phyloP scores from a whole-genome alignment of 176 grass and related monocot genomes.

The Carex pumila region DNA sequence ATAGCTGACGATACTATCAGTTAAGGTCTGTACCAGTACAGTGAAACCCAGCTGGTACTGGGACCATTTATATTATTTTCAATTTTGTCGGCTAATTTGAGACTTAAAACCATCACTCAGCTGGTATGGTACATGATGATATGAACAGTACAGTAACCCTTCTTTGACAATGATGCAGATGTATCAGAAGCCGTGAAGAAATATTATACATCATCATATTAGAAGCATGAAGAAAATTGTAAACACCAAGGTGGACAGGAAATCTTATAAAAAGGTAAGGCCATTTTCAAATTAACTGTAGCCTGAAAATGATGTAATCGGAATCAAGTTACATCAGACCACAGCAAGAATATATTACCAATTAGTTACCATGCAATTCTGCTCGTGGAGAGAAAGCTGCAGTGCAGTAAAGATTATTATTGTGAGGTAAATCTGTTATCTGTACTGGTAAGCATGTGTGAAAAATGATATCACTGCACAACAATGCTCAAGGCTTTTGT shows the following conservation, averaged over 20 bases:
- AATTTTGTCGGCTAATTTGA: background rate
- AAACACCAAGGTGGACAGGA: background rate
- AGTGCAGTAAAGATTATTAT: slow-evolving; percentile 1
- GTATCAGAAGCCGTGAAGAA: background rate
- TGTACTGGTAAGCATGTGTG: slow-evolving; percentile 9
- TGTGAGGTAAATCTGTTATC: background rate
- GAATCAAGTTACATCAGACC: slow-evolving; percentile 3
- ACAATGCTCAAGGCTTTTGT: background rate
- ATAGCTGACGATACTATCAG: background rate
- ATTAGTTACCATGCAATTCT: background rate
- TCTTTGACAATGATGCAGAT: background rate
- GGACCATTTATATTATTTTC: background rate
- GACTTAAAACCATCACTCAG: background rate
- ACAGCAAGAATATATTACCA: slow-evolving; percentile 13
- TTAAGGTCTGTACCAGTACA: slow-evolving; percentile 9
- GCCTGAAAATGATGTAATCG: slow-evolving; percentile 8
- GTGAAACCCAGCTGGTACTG: background rate
- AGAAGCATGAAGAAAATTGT: background rate
- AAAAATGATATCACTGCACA: background rate
- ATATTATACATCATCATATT: background rate
- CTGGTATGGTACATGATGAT: background rate
- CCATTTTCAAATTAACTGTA: background rate
- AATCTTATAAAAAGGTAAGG: slow-evolving; percentile 11
- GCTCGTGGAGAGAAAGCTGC: background rate
- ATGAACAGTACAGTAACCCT: background rate